phyloP scores from a whole-genome alignment of 352 stramenopile species.

The Pythium guiyangense region DNA sequence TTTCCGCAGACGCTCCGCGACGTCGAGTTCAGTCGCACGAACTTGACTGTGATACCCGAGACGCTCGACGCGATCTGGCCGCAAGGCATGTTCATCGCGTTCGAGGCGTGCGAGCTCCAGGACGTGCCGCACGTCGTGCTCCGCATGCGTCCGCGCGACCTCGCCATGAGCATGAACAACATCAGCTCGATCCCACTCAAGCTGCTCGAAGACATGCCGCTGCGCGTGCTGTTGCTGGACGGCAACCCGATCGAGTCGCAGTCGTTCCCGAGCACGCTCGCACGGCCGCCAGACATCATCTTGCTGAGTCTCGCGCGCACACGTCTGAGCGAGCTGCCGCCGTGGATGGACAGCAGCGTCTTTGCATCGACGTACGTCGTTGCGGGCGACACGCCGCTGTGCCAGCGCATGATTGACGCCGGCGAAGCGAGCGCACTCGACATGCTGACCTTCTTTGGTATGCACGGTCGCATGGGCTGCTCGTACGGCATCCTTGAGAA shows the following conservation, averaged over 20 bases:
- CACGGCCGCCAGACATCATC: neutral
- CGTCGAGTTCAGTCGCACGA: constrained; percentile 10
- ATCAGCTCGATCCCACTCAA: constrained; percentile 2
- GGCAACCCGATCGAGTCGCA: constrained; percentile 1
- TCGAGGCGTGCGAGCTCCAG: constrained; percentile 12
- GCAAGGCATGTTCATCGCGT: constrained; percentile 8
- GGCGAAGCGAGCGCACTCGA: constrained; percentile 1
- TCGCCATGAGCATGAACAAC: constrained; percentile 8
- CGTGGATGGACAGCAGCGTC: constrained; percentile 5
- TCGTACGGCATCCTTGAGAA: constrained; percentile 2
- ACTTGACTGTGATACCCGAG: constrained; percentile 6
- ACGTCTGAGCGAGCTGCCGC: neutral
- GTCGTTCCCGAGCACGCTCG: constrained; percentile 2
- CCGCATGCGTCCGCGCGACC: constrained; percentile 1
- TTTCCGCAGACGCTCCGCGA: constrained; percentile 7
- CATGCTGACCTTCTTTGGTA: neutral
- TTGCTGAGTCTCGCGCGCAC: constrained; percentile 4
- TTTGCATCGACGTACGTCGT: constrained; percentile 5
- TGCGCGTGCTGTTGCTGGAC: constrained; percentile 4
- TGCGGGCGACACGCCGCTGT: constrained; percentile 7
- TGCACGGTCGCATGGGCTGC: constrained; percentile 1
- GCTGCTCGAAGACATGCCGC: neutral
- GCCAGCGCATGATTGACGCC: constrained; percentile 1
- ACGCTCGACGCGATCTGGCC: constrained; percentile 10
- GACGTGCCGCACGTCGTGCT: constrained; percentile 4